Evolutionary conservation across 768 basidiomycete species (phyloP), one percentile per base, ranked within the genome.

Genomic region (Sutorius australiensis): DNA sequence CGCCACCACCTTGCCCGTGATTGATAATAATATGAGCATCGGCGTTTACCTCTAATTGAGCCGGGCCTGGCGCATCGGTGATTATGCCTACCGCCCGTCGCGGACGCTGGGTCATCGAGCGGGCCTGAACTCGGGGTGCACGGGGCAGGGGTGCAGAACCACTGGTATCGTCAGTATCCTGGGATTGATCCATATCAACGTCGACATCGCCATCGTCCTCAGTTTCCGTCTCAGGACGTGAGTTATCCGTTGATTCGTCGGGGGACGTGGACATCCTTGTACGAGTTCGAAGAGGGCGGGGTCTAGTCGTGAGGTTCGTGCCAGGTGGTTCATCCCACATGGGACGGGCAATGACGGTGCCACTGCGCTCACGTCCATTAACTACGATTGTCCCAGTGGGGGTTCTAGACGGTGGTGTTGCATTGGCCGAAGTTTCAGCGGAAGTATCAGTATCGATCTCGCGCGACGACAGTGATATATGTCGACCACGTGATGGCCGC

Each of bases 151-250:
- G 72, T 49, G 31, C 49, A 38, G 65, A 54, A 49, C 50, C 50
- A 47, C 39, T 60, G 50, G 62, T 61, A 41, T 73, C 68, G 51
- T 70, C 71, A 17, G 66, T 63, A 48, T 72, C 71, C 43, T 66
- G 63, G 61, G 71, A 53, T 51, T 60, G 69, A 46, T 79, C 80
- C 73, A 81, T 79, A 47, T 80, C 81, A 2, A 75, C 77, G 48
- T 89, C 67, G 10, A 32, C 59, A n/a, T 69, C 87, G 24, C 77
- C 84, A 42, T 88, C 87, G 46, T 87, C 87, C 65, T 94, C 89
- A 0, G 87, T 86, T 70, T 91, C 89, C 0, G 87, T 86, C 52
- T 87, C 85, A 0, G 84, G 76, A 12, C 85, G 73, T 0, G 83
- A 83, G n/a, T 75, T 79, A 31, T 75, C 74, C 0, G 75, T 73